These are phyloP conservation scores for Teratosphaeria nubilosa DNA, from an alignment of 2,329 filamentous ascomycete species.

Conservation along the genomic window DNA sequence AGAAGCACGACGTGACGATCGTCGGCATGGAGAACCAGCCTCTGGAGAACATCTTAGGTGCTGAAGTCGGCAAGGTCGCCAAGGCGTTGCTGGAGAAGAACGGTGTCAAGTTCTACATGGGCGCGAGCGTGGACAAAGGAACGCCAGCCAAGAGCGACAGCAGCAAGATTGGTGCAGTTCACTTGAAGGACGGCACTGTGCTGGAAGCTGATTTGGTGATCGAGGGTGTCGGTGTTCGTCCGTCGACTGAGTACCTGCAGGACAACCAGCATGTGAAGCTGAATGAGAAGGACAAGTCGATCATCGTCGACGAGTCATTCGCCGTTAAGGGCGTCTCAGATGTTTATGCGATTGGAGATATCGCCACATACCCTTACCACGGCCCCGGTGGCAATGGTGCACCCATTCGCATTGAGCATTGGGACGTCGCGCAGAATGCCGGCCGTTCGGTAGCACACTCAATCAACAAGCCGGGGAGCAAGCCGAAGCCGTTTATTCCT, in stretches of 20 bases:
- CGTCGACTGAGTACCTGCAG: conserved; percentile 72
- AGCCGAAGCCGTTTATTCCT: conserved; percentile 69
- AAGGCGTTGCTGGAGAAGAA: conserved; percentile 70
- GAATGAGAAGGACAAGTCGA: conserved; percentile 74
- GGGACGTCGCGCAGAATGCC: conserved; percentile 94
- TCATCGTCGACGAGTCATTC: conserved; percentile 72
- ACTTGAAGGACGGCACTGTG: conserved; percentile 74
- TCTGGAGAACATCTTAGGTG: conserved; percentile 76
- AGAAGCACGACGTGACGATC: conserved; percentile 74
- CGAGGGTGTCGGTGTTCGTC: conserved; percentile 78
- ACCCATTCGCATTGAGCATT: conserved; percentile 83
- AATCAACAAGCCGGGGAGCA: conserved; percentile 56
- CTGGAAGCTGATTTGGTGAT: conserved; percentile 85
- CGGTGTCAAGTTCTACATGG: conserved; percentile 80
- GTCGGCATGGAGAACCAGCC: conserved; percentile 82
- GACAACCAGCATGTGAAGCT: conserved; percentile 60
- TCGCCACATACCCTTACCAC: conserved; percentile 87
- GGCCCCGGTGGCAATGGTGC: conserved; percentile 72
- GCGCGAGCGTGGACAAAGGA: conserved; percentile 72
- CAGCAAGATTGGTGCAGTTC: conserved; percentile 66
- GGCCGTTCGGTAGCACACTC: conserved; percentile 69
- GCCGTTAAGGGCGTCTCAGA: conserved; percentile 64
- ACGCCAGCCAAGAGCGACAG: conserved; percentile 57
- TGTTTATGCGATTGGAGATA: conserved; percentile 90
- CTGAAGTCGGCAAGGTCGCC: conserved; percentile 69